Evolutionary conservation across 176 grass and related monocot species (phyloP), one percentile per base, ranked within the genome.

Genomic region (Triticum timopheevii): DNA sequence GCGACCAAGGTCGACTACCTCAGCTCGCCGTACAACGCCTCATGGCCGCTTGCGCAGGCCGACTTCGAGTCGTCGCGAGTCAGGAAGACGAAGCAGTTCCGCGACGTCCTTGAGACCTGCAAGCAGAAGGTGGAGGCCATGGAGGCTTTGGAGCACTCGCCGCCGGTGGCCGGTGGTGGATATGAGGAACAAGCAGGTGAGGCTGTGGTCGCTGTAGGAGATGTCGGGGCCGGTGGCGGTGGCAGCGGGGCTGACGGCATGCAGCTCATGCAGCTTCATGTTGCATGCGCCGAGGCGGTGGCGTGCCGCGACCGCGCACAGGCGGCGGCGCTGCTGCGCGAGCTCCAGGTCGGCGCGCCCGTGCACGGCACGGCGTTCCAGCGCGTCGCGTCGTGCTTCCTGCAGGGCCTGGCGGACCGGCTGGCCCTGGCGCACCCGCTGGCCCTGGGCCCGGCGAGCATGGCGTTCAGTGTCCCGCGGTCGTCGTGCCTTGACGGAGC

Each of bases 271-370:
- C 93, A 92, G 74, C 85, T 95, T 0, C 90, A 92, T 2, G 90
- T 95, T 2, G 88, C 93, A 12, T 95, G 93, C 83, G 93, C 93
- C 4, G 93, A 95, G 93, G 93, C 93, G 34, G 93, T 90, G 64
- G 90, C 90, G 13, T 95, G 93, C 88, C 93, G 93, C 27, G 93
- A 95, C 88, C 85, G 93, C 15, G 85, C 68, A 13, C 93, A 92
- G 85, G 93, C 93, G 0, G 86, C 85, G 42, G 85, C 83, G 50
- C 79, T 95, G 52, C 82, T 95, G 22, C 79, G 81, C 0, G 88
- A 92, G 86, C 90, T 95, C 34, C 86, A 88, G 85, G 63, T 42
- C 24, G 66, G 82, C 52, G 85, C 90, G 64, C 83, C 86, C 8
- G 90, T 92, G 49, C 90, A 92, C 42, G 93, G 90, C 42, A 90